Evolutionary conservation across 2,329 filamentous ascomycete species (phyloP).

Genomic region (Whalleya microplaca): DNA sequence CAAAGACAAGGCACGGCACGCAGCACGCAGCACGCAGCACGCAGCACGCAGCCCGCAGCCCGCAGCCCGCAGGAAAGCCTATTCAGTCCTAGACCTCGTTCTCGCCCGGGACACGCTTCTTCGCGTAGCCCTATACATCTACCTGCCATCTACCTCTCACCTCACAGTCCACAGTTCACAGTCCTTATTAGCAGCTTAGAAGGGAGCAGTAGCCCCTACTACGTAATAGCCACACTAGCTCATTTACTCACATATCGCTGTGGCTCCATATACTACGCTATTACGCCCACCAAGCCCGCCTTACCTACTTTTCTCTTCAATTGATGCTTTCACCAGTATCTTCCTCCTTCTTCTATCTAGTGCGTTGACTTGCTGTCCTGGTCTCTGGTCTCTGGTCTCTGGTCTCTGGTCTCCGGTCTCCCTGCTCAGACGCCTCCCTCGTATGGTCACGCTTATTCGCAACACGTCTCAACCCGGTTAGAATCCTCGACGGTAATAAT

Average conservation of each 20-base stretch:
- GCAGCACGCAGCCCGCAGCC: not conserved
- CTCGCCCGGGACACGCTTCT: not conserved
- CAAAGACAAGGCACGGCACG: not conserved
- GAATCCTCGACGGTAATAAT: constrained; percentile 14
- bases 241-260: not conserved
- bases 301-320: constrained; percentile 7
- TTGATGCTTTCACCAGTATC: constrained; percentile 1
- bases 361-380: not conserved
- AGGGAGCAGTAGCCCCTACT: not conserved
- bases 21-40: not conserved
- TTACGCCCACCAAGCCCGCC: constrained; percentile 9
- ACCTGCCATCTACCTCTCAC: too few relatives aligned
- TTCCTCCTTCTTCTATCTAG: constrained; percentile 6
- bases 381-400: not conserved
- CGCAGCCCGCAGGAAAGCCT: too few relatives aligned
- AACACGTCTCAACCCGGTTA: constrained; percentile 10
- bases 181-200: not conserved
- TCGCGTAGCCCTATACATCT: not conserved
- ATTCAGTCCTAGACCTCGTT: too few relatives aligned
- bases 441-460: constrained; percentile 7
- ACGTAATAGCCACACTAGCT: not conserved
- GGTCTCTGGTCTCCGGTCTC: not conserved
- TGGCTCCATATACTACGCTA: not conserved
- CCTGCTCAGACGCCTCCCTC: constrained; percentile 2
- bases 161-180: too few relatives aligned